phyloP scores from a whole-genome alignment of 352 stramenopile genomes.

The Hyaloperonospora brassicae region DNA sequence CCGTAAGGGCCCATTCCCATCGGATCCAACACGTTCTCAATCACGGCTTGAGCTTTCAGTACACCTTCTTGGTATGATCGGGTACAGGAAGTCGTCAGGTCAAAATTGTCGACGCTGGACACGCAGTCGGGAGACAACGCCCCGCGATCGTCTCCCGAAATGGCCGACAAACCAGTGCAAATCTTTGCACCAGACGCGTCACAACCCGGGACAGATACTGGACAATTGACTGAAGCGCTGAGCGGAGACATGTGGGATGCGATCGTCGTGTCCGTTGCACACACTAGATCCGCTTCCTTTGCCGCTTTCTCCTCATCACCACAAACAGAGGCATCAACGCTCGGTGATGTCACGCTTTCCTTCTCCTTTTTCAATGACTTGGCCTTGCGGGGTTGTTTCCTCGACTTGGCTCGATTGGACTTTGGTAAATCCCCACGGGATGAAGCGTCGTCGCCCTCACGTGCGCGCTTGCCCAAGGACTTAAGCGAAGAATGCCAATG shows the following conservation, averaged over 20 bases:
- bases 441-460: not conserved
- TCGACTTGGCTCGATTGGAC: constrained; percentile 11
- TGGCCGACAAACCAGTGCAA: not conserved
- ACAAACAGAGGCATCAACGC: not conserved
- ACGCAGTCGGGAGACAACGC: constrained; percentile 32
- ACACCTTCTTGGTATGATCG: constrained; percentile 13
- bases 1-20: constrained; percentile 19
- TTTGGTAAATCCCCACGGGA: not conserved
- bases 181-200: not conserved
- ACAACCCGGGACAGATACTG: not conserved
- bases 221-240: not conserved
- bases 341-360: not conserved
- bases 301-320: not conserved
- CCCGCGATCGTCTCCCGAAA: constrained; percentile 7
- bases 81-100: constrained; percentile 4
- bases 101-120: constrained; percentile 18
- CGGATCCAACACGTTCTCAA: constrained; percentile 26
- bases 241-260: not conserved
- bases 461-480: constrained; percentile 29
- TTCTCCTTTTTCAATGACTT: constrained; percentile 2
- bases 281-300: not conserved
- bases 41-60: constrained; percentile 16
- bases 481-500: constrained; percentile 90
- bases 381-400: constrained; percentile 15
- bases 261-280: not conserved